A percentile compares a stretch with the other conserved stretches of the same genome.
These are phyloP conservation scores for Botryotinia calthae DNA, from an alignment of 2,329 filamentous ascomycete species.

Conservation along the genomic window DNA sequence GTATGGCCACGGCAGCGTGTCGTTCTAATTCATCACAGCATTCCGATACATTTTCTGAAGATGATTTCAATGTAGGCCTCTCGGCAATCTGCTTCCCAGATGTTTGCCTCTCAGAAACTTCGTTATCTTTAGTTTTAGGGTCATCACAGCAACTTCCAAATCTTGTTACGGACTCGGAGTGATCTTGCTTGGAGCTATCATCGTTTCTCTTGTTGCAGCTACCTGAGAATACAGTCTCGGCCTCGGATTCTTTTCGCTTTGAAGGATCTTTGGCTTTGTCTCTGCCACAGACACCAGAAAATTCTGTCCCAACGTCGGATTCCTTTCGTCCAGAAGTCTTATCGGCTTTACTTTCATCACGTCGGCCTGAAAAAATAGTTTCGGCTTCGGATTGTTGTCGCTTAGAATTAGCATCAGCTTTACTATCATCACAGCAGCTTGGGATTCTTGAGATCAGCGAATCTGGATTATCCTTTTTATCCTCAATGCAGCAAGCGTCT, in stretches of 20 bases:
- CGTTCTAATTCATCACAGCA: neutral
- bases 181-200: neutral
- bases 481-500: neutral
- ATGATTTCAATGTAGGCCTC: neutral
- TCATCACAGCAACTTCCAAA: slow-evolving; percentile 8
- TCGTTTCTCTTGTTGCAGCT: neutral
- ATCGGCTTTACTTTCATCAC: neutral
- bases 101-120: neutral
- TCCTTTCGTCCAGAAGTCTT: neutral
- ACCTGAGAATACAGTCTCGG: neutral
- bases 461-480: neutral
- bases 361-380: neutral
- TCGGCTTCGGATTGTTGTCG: slow-evolving; percentile 8
- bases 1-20: neutral
- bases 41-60: neutral
- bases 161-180: neutral
- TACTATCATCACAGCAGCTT: slow-evolving; percentile 17
- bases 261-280: neutral
- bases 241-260: neutral
- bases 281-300: neutral
- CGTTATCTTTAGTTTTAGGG: neutral
- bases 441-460: slow-evolving; percentile 3
- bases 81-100: neutral
- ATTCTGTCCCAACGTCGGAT: neutral
- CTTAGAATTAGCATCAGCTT: neutral